Evolutionary conservation across 164 flowering plant genomes (phyloP), one percentile per base, ranked within the genome.

Genomic region (Liquidambar formosana): DNA sequence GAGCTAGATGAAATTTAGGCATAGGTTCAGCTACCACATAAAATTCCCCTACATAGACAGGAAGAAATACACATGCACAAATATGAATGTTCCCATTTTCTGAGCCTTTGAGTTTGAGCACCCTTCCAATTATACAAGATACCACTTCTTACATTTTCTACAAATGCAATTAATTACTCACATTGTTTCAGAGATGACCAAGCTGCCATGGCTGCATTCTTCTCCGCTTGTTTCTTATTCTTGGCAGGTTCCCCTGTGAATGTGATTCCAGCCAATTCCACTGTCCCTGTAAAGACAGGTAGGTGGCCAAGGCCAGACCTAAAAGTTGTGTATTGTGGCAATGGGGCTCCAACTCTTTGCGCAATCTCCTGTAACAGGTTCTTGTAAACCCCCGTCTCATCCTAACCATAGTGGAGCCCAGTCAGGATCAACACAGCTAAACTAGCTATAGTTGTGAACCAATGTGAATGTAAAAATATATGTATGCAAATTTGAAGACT

Each of bases 161-260:
- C 48, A 21, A 28, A 27, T 63, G 38, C 61, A 67, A 51, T 16
- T 19, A 62, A 66, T 15, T 13, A 75, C 94, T 88, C 68, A 92
- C 99, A 81, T 80, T 86, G 88, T 80, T 93, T 95, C 38, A 95
- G 79, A 62, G 98, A 85, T 18, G 88, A 77, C 99, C 99, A 95
- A n/a, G 99, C 93, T 51, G 99, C 89, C 89, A 93, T 83, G 27
- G 99, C 99, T 14, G 99, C 99, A 81, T 93, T 90, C 76, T 95
- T 95, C 80, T 93, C 98, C 10, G 99, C 99, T 78, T 95, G 99
- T 75, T 93, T 95, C 79, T 95, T 95, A 65, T 86, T 95, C 80
- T 95, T 95, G 38, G 99, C 99, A 48, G 93, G 93, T 66, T 95
- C 97, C 8, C 99, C 99, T 1, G 88, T 86, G 68, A 95, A 95